Percentiles rank a stretch among this genome's conserved stretches.
phyloP scores from a whole-genome alignment of 768 basidiomycete species.

The Leccinum broughii region DNA sequence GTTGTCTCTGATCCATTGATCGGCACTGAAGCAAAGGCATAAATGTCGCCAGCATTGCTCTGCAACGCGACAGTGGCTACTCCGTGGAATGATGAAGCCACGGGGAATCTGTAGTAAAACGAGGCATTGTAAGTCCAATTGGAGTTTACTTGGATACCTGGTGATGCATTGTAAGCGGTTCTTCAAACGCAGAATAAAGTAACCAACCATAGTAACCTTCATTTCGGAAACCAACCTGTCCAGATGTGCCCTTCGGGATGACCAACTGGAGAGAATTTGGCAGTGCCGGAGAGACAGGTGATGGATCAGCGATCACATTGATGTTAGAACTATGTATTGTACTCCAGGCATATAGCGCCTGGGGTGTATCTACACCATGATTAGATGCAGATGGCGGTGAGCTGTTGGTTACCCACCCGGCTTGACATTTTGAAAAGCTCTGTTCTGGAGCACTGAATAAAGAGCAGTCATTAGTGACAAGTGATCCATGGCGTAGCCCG shows the following conservation, averaged over 20 bases:
- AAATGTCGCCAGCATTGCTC: slow-evolving; percentile 42
- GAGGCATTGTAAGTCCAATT: slow-evolving; percentile 58
- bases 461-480: not conserved
- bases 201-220: slow-evolving; percentile 53
- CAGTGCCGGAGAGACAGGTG: slow-evolving; percentile 55
- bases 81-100: slow-evolving; percentile 40
- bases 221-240: slow-evolving; percentile 55
- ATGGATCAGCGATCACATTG: slow-evolving; percentile 49
- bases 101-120: slow-evolving; percentile 58
- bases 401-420: slow-evolving; percentile 39
- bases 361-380: slow-evolving; percentile 40
- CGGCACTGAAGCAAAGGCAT: slow-evolving; percentile 41
- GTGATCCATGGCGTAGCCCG: slow-evolving; percentile 6
- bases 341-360: slow-evolving; percentile 55
- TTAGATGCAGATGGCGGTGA: not conserved
- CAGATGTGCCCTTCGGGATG: slow-evolving; percentile 42
- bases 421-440: slow-evolving; percentile 65
- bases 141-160: slow-evolving; percentile 57
- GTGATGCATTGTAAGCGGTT: not conserved
- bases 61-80: slow-evolving; percentile 47
- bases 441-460: slow-evolving; percentile 58
- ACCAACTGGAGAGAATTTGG: slow-evolving; percentile 60
- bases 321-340: slow-evolving; percentile 45
- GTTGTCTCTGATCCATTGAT: slow-evolving; percentile 44
- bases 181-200: not conserved